phyloP scores from a whole-genome alignment of 1,139 yeast genomes.

The Saccharomyces hybrid region DNA sequence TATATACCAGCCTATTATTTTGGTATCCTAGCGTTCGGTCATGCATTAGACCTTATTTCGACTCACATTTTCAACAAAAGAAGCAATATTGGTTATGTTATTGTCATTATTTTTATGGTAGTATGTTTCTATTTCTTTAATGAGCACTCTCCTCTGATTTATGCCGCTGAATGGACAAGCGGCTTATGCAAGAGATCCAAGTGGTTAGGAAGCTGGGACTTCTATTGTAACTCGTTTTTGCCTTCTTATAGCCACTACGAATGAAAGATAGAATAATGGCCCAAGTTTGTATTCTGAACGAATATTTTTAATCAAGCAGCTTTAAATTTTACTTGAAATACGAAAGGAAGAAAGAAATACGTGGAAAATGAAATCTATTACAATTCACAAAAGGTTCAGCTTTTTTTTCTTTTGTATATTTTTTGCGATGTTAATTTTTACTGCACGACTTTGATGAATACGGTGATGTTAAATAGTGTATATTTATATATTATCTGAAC shows the following conservation, averaged over 20 bases:
- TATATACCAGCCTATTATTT: conserved; percentile 88
- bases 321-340: no score
- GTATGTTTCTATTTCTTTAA: conserved; percentile 50
- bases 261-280: neutral
- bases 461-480: neutral
- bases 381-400: neutral
- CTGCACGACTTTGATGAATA: neutral
- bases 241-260: conserved; percentile 23
- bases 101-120: conserved; percentile 44
- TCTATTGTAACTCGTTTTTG: conserved; percentile 54
- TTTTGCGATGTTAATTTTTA: neutral
- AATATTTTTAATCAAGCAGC: no score
- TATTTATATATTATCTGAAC: neutral
- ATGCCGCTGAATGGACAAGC: conserved; percentile 79
- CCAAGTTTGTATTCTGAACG: no score
- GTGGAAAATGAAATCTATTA: no score
- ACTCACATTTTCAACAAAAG: conserved; percentile 38
- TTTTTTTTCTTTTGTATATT: neutral
- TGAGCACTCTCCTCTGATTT: conserved; percentile 65
- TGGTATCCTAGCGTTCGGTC: conserved; percentile 79
- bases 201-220: conserved; percentile 71
- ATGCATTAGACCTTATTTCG: conserved; percentile 63
- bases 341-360: no score
- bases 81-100: conserved; percentile 38
- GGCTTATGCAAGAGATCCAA: conserved; percentile 55